Base-by-base conservation (phyloP, 139 green algal genomes). In the Chlorella sp. region DNA sequence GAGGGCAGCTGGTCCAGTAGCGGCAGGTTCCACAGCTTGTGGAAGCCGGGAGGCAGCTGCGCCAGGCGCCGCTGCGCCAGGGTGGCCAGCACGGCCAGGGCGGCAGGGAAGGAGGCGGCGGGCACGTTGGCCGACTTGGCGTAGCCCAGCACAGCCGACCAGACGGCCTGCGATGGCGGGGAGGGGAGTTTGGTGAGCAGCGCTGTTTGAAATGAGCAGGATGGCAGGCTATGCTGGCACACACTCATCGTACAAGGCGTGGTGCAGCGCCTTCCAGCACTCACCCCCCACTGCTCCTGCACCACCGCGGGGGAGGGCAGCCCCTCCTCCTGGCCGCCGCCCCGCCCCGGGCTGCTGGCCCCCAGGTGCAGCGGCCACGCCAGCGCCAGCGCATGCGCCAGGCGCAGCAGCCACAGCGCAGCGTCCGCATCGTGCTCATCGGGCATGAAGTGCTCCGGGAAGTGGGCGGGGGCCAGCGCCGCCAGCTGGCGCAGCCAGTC, bases 401-500 rank as follows among this genome's bases (percentile, higher is more conserved):
- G 76, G 30, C 88, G 75, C 81, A 91, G 80, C 81, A 82, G 34
- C 88, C 88, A 91, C 56, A 90, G 70, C 67, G 77, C 44, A 19
- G 44, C 64, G 41, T 77, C 79, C 0, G 76, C 64, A 13, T 84
- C 79, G 44, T 76, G 79, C 62, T 84, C 64, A 38, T 84, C 79
- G 1, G 64, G 28, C 64, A 76, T 76, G 64, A 75, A 76, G 44
- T 76, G 64, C 56, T 60, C 24, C 9, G 79, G 64, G 64, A 73
- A 76, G 64, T 76, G 79, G 17, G 11, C 13, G 16, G 32, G 46
- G 2, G 70, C 46, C 38, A 32, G 41, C 28, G 54, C 86, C 6
- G 38, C 46, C 41, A 73, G 64, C 62, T 58, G 26, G 17, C 11
- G 54, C 54, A 90, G 87, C 87, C 84, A 90, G 34, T 56, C 46